Evolutionary conservation across 2,329 filamentous ascomycete genomes (phyloP).

Genomic region (Dothidotthia symphoricarpi): DNA sequence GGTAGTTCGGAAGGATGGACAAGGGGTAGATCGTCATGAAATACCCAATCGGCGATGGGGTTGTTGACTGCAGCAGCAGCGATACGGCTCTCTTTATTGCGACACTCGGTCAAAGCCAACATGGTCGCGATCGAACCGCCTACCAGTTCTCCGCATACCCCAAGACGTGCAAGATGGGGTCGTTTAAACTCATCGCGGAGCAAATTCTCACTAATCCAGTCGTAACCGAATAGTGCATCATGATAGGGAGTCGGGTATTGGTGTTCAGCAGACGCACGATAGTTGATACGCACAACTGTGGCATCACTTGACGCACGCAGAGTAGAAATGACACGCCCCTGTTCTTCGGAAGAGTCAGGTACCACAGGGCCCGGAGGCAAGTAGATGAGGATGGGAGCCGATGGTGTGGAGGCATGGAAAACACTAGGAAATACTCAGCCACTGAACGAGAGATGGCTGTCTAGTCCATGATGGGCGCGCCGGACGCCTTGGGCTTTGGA

Average conservation of each 20-base stretch:
- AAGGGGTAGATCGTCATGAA: slow-evolving; percentile 35
- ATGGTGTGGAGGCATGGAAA: slow-evolving; percentile 28
- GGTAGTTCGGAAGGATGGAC: slow-evolving; percentile 22
- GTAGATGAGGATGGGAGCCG: slow-evolving; percentile 42
- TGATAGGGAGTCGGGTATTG: slow-evolving; percentile 49
- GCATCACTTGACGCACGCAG: slow-evolving; percentile 41
- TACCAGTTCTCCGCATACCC: slow-evolving; percentile 50
- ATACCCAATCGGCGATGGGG: slow-evolving; percentile 51
- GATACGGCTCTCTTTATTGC: slow-evolving; percentile 41
- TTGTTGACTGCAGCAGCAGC: slow-evolving; percentile 49
- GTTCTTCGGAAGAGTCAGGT: slow-evolving; percentile 26
- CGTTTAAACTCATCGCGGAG: slow-evolving; percentile 20
- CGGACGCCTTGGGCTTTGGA: no score
- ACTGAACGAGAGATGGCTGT: not conserved
- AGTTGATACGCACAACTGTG: slow-evolving; percentile 48
- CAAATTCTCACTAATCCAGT: slow-evolving; percentile 48
- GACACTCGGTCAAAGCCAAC: slow-evolving; percentile 53
- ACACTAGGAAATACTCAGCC: slow-evolving; percentile 25
- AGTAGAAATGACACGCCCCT: slow-evolving; percentile 33
- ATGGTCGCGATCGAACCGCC: slow-evolving; percentile 51
- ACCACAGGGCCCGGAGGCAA: slow-evolving; percentile 46
- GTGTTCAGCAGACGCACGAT: slow-evolving; percentile 41
- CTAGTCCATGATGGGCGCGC: no score
- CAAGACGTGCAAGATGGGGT: slow-evolving; percentile 36
- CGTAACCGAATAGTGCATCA: slow-evolving; percentile 49